These are phyloP conservation scores for Diaporthe velutina DNA, from an alignment of 2,329 filamentous ascomycete species.

Conservation along the genomic window DNA sequence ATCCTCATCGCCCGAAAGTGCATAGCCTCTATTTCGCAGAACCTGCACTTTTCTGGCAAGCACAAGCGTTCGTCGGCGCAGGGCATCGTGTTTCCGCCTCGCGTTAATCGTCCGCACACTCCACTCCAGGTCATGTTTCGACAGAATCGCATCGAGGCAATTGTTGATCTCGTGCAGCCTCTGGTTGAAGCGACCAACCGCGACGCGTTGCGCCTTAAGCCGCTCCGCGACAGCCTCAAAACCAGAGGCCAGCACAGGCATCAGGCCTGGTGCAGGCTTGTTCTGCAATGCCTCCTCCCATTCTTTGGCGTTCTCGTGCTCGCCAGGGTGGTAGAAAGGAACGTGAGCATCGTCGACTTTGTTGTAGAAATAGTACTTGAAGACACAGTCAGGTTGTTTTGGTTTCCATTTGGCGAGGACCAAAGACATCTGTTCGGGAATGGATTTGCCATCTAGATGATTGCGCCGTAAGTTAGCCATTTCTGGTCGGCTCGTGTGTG, in stretches of 20 bases:
- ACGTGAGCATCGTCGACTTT: slow-evolving; percentile 80
- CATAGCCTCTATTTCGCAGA: slow-evolving; percentile 83
- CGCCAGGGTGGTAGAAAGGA: slow-evolving; percentile 80
- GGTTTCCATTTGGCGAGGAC: slow-evolving; percentile 83
- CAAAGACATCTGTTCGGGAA: slow-evolving; percentile 79
- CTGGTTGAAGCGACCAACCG: slow-evolving; percentile 77
- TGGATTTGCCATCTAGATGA: slow-evolving; percentile 74
- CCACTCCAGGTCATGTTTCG: slow-evolving; percentile 81
- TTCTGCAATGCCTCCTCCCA: slow-evolving; percentile 88
- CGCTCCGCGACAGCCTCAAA: slow-evolving; percentile 80
- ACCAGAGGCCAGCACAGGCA: slow-evolving; percentile 81
- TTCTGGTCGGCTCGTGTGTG: not conserved
- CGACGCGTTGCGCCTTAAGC: slow-evolving; percentile 78
- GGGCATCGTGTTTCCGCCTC: slow-evolving; percentile 77
- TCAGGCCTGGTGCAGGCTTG: slow-evolving; percentile 81
- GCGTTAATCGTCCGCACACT: slow-evolving; percentile 81
- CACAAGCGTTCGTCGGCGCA: slow-evolving; percentile 79
- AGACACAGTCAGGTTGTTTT: slow-evolving; percentile 74
- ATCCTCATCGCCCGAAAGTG: slow-evolving; percentile 83
- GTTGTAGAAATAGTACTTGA: slow-evolving; percentile 91
- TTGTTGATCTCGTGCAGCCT: slow-evolving; percentile 85
- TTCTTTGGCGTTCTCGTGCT: slow-evolving; percentile 79
- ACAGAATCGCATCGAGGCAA: slow-evolving; percentile 77
- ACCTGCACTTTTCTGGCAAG: slow-evolving; percentile 86
- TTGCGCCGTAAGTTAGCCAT: slow-evolving; percentile 12